Evolutionary conservation across 2,329 filamentous ascomycete species (phyloP).

Genomic region (Fusarium chlamydosporum): DNA sequence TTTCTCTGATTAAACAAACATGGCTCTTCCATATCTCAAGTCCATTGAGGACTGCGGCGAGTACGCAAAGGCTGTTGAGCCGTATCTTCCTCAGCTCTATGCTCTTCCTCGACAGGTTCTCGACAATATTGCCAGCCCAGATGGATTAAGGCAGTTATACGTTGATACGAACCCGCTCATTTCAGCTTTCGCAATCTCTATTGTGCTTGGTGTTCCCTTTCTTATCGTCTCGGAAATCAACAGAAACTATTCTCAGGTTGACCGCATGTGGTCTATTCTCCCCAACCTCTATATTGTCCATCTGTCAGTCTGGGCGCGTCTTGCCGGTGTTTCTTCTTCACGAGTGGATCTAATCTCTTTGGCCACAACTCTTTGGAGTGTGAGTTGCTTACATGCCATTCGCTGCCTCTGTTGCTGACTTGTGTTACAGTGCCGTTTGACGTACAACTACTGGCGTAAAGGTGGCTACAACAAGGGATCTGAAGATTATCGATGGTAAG

Average conservation of each 20-base stretch:
- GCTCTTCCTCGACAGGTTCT: slow-evolving; percentile 76
- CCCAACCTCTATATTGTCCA: slow-evolving; percentile 90
- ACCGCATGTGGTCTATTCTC: slow-evolving; percentile 91
- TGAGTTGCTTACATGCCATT: slow-evolving; percentile 59
- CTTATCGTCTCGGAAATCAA: slow-evolving; percentile 86
- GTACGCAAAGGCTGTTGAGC: slow-evolving; percentile 79
- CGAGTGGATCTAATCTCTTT: slow-evolving; percentile 80
- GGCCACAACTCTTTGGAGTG: slow-evolving; percentile 83
- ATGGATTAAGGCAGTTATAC: slow-evolving; percentile 79
- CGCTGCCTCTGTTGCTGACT: slow-evolving; percentile 9
- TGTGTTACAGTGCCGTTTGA: slow-evolving; percentile 77
- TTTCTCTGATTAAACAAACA: slow-evolving; percentile 53
- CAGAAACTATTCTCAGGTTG: slow-evolving; percentile 96
- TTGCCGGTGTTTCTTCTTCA: slow-evolving; percentile 77
- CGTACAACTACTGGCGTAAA: slow-evolving; percentile 97
- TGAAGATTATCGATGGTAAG: slow-evolving; percentile 91
- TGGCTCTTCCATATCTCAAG: slow-evolving; percentile 81
- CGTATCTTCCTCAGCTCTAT: slow-evolving; percentile 79
- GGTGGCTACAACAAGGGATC: slow-evolving; percentile 90
- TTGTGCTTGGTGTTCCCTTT: slow-evolving; percentile 79
- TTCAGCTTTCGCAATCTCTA: slow-evolving; percentile 77
- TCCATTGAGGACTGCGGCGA: slow-evolving; percentile 81
- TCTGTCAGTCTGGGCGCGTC: slow-evolving; percentile 84
- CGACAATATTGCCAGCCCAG: slow-evolving; percentile 70
- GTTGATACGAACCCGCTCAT: slow-evolving; percentile 88